Conservation (phyloP, 1,139 yeast genomes). For the Hyphopichia buzzinii region DNA sequence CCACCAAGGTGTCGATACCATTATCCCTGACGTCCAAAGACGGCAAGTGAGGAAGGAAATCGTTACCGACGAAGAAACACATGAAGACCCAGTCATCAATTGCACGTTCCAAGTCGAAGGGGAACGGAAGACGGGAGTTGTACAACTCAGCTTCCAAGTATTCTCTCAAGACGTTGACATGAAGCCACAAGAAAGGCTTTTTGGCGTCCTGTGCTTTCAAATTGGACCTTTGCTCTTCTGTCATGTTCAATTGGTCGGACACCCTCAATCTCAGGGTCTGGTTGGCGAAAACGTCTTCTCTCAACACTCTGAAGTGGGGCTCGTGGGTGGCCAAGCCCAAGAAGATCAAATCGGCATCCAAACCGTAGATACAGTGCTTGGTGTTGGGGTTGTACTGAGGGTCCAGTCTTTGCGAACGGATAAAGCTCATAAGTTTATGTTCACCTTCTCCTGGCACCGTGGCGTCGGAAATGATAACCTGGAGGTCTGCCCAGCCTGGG, state of each 20-base stretch:
- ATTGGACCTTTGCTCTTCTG: slow-evolving; percentile 56
- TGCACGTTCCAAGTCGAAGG: slow-evolving; percentile 89
- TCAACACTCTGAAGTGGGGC: slow-evolving; percentile 88
- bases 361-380: slow-evolving; percentile 90
- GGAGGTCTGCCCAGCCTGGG: slow-evolving; percentile 86
- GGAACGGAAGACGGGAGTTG: slow-evolving; percentile 67
- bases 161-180: slow-evolving; percentile 82
- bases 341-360: slow-evolving; percentile 97
- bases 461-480: slow-evolving; percentile 87
- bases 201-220: slow-evolving; percentile 57
- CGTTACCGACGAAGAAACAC: slow-evolving; percentile 99
- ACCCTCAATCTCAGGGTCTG: slow-evolving; percentile 47
- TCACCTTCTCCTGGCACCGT: slow-evolving; percentile 99
- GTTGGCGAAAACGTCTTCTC: slow-evolving; percentile 94
- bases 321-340: slow-evolving; percentile 95
- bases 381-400: slow-evolving; percentile 87
- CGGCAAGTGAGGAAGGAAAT: slow-evolving; percentile 95
- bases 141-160: slow-evolving; percentile 80
- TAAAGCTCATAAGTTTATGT: slow-evolving; percentile 94
- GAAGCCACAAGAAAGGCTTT: slow-evolving; percentile 94
- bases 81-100: slow-evolving; percentile 98
- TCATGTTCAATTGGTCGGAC: slow-evolving; percentile 55
- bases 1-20: slow-evolving; percentile 78
- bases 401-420: slow-evolving; percentile 81
- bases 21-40: slow-evolving; percentile 92